Evolutionary conservation across 768 basidiomycete genomes (phyloP).

Genomic region (Tylopilus rubrobrunneus): DNA sequence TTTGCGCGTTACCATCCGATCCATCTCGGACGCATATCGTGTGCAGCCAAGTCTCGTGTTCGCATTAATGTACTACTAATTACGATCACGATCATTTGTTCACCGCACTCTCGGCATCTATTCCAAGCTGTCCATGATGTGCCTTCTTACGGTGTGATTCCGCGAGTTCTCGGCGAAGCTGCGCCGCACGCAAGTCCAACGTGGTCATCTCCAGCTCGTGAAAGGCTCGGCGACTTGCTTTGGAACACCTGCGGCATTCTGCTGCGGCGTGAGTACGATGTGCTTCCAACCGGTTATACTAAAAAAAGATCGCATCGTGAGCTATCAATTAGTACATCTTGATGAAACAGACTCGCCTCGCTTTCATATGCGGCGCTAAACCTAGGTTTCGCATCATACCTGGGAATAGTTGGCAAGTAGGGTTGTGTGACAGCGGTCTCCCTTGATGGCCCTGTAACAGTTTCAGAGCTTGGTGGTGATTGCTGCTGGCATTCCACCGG

Average conservation of each 20-base stretch:
- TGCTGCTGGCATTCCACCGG: constrained; percentile 8
- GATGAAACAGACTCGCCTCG: constrained; percentile 21
- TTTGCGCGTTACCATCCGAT: constrained; percentile 64
- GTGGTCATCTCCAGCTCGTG: constrained; percentile 59
- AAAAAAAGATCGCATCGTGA: neutral
- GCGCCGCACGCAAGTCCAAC: constrained; percentile 57
- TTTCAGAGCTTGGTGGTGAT: constrained; percentile 8
- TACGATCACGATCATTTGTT: constrained; percentile 24
- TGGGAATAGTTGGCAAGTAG: constrained; percentile 33
- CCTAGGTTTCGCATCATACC: constrained; percentile 24
- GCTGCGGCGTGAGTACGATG: constrained; percentile 38
- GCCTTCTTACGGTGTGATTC: constrained; percentile 61
- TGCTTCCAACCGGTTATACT: constrained; percentile 34
- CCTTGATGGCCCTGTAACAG: constrained; percentile 11
- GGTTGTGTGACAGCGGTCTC: constrained; percentile 24
- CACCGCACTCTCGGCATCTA: constrained; percentile 38
- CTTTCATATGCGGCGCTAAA: constrained; percentile 24
- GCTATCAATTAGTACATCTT: neutral
- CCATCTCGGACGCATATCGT: constrained; percentile 64
- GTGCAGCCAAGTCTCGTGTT: constrained; percentile 59
- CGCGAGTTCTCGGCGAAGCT: constrained; percentile 54
- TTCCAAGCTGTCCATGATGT: constrained; percentile 55
- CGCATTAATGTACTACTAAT: constrained; percentile 20
- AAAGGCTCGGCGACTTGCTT: constrained; percentile 45
- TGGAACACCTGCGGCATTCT: constrained; percentile 38